These are phyloP conservation scores for Mimosa pudica DNA, from an alignment of 306 rosid genomes.

Conservation along the genomic window DNA sequence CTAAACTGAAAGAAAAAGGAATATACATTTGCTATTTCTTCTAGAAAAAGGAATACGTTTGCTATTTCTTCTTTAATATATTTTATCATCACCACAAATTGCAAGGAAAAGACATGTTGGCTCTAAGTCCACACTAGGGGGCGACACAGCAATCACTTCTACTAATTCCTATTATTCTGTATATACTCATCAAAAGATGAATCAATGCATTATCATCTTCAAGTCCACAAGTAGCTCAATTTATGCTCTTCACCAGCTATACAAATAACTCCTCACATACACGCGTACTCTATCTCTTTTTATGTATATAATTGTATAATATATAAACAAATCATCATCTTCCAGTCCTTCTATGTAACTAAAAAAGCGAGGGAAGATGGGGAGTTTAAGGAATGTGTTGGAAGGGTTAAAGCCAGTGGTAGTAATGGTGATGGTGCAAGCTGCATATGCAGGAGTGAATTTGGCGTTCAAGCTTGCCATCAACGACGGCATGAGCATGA, in stretches of 20 bases:
- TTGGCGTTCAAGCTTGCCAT: not conserved
- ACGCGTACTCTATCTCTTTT: no score
- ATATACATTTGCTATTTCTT: no score
- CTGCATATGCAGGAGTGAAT: not conserved
- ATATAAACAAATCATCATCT: no score
- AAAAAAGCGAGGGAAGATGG: not conserved
- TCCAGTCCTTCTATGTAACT: not conserved
- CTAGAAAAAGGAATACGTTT: no score
- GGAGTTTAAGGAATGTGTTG: not conserved
- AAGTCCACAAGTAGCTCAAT: not conserved
- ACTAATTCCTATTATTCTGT: not conserved
- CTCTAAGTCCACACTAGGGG: not conserved
- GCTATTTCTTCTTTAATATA: not conserved
- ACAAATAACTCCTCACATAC: not conserved
- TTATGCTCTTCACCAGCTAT: not conserved
- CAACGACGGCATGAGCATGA: constrained; percentile 11
- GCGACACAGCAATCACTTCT: not conserved
- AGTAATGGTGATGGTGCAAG: not conserved
- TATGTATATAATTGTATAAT: no score
- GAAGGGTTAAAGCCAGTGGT: not conserved
- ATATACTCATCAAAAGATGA: not conserved
- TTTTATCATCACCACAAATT: not conserved
- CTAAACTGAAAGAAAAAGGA: no score
- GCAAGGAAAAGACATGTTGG: not conserved
- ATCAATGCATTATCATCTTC: not conserved